Evolutionary conservation across 2,329 filamentous ascomycete species (phyloP), one percentile per base, ranked within the genome.

Genomic region (Neonectria punicea): DNA sequence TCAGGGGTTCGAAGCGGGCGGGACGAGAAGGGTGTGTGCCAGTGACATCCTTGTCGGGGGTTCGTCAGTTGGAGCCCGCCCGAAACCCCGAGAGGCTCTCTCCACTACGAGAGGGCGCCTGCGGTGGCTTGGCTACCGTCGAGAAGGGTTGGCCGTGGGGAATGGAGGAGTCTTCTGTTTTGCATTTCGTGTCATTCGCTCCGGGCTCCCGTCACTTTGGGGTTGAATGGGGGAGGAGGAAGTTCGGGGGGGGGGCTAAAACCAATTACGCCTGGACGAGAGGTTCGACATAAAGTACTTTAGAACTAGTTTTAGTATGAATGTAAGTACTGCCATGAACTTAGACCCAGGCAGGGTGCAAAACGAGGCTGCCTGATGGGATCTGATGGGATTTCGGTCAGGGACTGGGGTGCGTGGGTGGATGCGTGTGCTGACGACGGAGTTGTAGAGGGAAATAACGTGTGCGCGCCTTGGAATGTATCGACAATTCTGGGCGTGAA

Each of bases 1-100:
- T 62, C 59, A 62, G 59, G 59, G 59, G 59, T 62, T 62, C 22
- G 25, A 36, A 57, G 25, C 43, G 28, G 54, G 41, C 43, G 39
- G 25, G 39, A 55, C 10, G 10, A 30, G 10, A 56, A 41, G 9
- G 30, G 30, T 30, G 30, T 30, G 30, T 30, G 30, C 30, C 30
- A 30, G 18, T 32, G 53, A 34, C 25, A 63, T 46, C 53, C 60
- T 32, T 63, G 60, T 28, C 28, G 43, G 47, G 46, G 50, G 61
- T 63, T 63, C 61, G 50, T 59, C 55, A 50, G 25, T 25, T 54
- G 34, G 43, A 58, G 50, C 49, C 43, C 22, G 32, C 25, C 49
- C 36, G 50, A 63, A 53, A 50, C 49, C 36, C 50, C 55, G 55
- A 55, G 55, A 53, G 30, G 14, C 36, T 39, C 36, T 16, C 36